Evolutionary conservation across 352 stramenopile species (phyloP), one percentile per base, ranked within the genome.

Genomic region (Phytopythium mirpurense): DNA sequence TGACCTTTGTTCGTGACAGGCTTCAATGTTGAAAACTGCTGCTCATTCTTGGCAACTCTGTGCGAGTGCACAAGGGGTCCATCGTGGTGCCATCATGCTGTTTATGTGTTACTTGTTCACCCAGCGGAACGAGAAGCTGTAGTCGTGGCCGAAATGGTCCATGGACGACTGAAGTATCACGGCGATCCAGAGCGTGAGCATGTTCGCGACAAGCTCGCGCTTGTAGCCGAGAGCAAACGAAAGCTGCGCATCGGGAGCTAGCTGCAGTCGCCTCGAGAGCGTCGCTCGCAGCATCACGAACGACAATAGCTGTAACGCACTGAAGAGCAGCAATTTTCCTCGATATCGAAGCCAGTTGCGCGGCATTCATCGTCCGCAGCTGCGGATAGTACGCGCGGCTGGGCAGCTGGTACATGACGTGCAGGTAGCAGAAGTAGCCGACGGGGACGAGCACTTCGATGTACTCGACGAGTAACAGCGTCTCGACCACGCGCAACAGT

Each of bases 391-490:
- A 57, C 29, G 31, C 29, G 7, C 23, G 38, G n/a, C 51, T 57
- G n/a, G 51, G 51, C 12, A 57, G 41, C 31, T 24, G 19, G 27
- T 41, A 57, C 27, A 57, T 29, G 18, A 51, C 29, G 7, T 19
- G 27, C 16, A 50, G 16, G 19, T 57, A 57, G 19, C 48, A 18
- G 10, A 48, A 37, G 51, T 57, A 57, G 23, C 36, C 21, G 29
- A 57, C 23, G 18, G 51, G 51, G 12, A 57, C 51, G 18, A 48
- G 27, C 16, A 12, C 36, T 19, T 57, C 51, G 26, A 56, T 49
- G 18, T 56, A 56, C 35, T 56, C 48, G 0, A 60, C 44, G 14
- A 60, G 35, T 14, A 60, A 31, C 31, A 54, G 24, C n/a, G 32
- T 43, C 15, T 57, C 51, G 15, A 43, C 40, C 16, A 40, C 21